Conservation (phyloP, 768 basidiomycete genomes). For the Panaeolus cyanescens region DNA sequence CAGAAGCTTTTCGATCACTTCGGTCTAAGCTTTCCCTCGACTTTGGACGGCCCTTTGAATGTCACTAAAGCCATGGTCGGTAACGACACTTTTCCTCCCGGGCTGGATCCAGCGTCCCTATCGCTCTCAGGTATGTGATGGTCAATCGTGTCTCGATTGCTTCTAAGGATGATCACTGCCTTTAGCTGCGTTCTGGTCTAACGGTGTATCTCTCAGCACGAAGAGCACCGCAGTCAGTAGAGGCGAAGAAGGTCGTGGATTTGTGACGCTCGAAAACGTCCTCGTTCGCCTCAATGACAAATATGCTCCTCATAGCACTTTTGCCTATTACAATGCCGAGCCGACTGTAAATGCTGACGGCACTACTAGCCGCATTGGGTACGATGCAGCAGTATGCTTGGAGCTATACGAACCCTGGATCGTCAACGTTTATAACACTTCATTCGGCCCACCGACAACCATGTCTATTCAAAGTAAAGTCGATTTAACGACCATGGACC, state of each 20-base stretch:
- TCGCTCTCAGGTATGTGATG: slow-evolving; percentile 19
- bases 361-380: slow-evolving; percentile 31
- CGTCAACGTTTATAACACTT: slow-evolving; percentile 35
- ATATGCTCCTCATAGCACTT: slow-evolving; percentile 30
- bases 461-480: slow-evolving; percentile 4
- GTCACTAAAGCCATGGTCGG: not conserved
- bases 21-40: slow-evolving; percentile 27
- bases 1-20: slow-evolving; percentile 33
- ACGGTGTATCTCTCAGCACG: slow-evolving; percentile 29
- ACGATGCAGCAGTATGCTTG: slow-evolving; percentile 38
- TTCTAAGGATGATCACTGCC: slow-evolving; percentile 5
- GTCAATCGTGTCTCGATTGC: not conserved
- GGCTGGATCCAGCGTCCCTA: slow-evolving; percentile 21
- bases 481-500: not conserved
- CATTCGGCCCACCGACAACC: slow-evolving; percentile 28
- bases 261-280: slow-evolving; percentile 31
- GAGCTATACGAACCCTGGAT: slow-evolving; percentile 41
- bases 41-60: slow-evolving; percentile 18
- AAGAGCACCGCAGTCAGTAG: slow-evolving; percentile 20
- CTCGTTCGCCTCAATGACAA: slow-evolving; percentile 34
- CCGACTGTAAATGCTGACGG: slow-evolving; percentile 24
- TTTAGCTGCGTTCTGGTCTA: slow-evolving; percentile 28
- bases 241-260: slow-evolving; percentile 27
- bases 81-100: slow-evolving; percentile 24
- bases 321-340: slow-evolving; percentile 17